Base-by-base conservation (phyloP, 345 rosid species). In the Euphorbia lathyris region DNA sequence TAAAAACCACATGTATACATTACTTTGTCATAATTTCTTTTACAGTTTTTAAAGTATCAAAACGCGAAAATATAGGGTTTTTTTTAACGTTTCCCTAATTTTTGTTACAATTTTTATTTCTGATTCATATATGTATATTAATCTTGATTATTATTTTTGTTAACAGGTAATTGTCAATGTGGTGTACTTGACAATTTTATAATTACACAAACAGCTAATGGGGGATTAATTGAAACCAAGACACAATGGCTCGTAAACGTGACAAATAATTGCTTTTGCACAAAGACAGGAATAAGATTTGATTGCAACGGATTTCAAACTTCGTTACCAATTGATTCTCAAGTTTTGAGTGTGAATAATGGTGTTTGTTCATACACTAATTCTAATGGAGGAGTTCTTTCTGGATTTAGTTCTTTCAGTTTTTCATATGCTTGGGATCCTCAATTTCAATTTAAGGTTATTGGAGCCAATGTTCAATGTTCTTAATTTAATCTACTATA, bases 381-480 rank as follows among this genome's bases (percentile, higher is more conserved):
- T n/a, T n/a, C n/a, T n/a, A 58, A 61, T 61, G 47, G 22, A 34
- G 27, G 14, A 8, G 5, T 7, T 34, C 27, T 34, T 9, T 23
- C 34, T n/a, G 65, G 26, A 8, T 61, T 7, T n/a, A 27, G 34
- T 10, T 61, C 65, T n/a, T 34, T 61, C 48, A 61, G 5, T 61
- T 61, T 61, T 14, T 19, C 65, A 3, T 61, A 61, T 61, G 48
- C 48, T 20, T 61, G 47, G 65, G 27, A 61, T 61, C 22, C 45
- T 34, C 48, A 19, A 19, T 38, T 61, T 61, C 26, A 34, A 0
- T 34, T 38, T 20, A 61, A 9, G 1, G 47, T 12, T 0, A 9
- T 7, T 1, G 40, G 22, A 1, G 22, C 47, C 22, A 8, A 10
- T 14, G 16, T 61, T n/a, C 9, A 1, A 7, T 61, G 65, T 38